Conservation (phyloP, 148 eudicot genomes). For the Silene conica region DNA sequence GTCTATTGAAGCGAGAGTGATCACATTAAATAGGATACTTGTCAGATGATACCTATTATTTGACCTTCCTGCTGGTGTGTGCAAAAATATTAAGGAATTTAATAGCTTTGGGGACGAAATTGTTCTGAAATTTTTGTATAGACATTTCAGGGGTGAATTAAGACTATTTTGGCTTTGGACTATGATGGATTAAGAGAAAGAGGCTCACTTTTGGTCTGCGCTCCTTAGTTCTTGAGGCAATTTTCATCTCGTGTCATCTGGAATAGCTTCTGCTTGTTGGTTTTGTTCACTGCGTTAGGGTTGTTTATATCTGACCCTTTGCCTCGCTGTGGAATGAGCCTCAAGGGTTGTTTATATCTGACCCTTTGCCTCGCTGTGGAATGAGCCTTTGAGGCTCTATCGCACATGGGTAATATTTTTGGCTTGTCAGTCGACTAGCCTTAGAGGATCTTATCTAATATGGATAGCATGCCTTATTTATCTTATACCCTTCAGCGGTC, state of each 20-base stretch:
- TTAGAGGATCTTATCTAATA: neutral
- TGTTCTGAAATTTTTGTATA: neutral
- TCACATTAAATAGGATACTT: neutral
- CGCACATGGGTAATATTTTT: neutral
- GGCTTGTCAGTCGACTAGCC: neutral
- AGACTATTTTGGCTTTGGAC: neutral
- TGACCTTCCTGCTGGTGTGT: neutral
- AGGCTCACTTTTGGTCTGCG: neutral
- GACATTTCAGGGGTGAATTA: neutral
- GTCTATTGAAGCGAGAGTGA: neutral
- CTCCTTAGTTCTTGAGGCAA: neutral
- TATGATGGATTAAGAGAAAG: neutral
- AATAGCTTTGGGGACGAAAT: neutral
- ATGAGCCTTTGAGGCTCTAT: neutral
- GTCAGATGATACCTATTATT: neutral
- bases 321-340: neutral
- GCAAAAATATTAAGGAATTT: neutral
- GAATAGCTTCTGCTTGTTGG: neutral
- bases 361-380: neutral
- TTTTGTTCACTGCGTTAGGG: neutral
- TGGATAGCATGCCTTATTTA: neutral
- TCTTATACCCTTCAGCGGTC: neutral
- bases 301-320: neutral
- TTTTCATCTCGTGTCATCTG: neutral
- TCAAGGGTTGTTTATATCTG: neutral